Evolutionary conservation across 179 eudicot species (phyloP), one percentile per base, ranked within the genome.

Genomic region (Silene vulgaris): DNA sequence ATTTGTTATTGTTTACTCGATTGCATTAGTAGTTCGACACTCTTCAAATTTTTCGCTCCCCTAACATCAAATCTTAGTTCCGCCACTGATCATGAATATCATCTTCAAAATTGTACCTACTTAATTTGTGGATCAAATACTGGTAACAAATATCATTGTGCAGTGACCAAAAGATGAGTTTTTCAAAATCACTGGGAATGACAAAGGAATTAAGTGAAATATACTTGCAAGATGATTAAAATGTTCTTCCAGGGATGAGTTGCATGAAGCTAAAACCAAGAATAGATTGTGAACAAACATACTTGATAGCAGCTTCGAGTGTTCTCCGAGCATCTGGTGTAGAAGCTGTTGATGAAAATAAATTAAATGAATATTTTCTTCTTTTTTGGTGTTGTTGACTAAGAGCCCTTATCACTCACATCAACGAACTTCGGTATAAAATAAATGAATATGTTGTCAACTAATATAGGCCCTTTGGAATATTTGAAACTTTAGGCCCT

Each of bases 251-350:
- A 32, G 37, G 8, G 35, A 59, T 17, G 13, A 23, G 19, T 14
- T 62, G 20, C 76, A 56, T 16, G 8, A 37, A 26, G 30, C 43
- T 59, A 17, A 26, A 20, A 37, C 40, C 45, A 75, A 70, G 59
- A 75, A 45, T 19, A 71, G 26, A 65, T 32, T 66, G 17, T 4
- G 21, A 5, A 9, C 57, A n/a, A 67, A 82, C 89, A 50, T 90
- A 96, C 97, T 91, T 96, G 83, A 96, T 85, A 69, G 92, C 96
- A 77, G 90, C 92, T 87, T 90, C 96, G 13, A 84, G 85, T 20
- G 97, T 96, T 85, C 90, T 88, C 63, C 91, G 86, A 48, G 86
- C 83, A 73, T 93, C 87, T 26, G 88, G 86, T 76, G 81, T 81
- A 8, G 90, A 86, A 35, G 85, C 99, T 95, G 89, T 74, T 65